Conservation (phyloP, 2,329 filamentous ascomycete species). For the Cordyceps cicadae region DNA sequence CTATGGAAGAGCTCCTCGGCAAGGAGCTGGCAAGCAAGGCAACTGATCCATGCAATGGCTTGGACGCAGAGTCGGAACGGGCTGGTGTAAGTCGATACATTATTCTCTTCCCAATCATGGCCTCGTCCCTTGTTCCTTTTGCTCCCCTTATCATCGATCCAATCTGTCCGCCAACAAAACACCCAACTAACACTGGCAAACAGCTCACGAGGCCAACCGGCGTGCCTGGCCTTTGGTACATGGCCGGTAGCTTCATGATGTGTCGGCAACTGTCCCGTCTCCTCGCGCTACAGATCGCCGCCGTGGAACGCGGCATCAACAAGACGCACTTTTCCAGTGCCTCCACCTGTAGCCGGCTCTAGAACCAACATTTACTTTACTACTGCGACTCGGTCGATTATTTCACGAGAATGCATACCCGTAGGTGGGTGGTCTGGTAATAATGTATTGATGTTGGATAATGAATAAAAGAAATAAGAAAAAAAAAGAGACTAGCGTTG, state of each 20-base stretch:
- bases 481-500: neutral
- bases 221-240: slow-evolving; percentile 31
- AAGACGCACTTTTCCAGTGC: neutral
- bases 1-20: slow-evolving; percentile 28
- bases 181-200: neutral
- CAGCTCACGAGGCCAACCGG: slow-evolving; percentile 32
- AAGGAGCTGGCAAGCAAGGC: slow-evolving; percentile 25
- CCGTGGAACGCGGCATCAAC: slow-evolving; percentile 20
- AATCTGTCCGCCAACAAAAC: neutral
- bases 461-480: neutral
- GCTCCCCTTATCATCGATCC: neutral
- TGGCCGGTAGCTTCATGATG: slow-evolving; percentile 27
- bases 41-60: slow-evolving; percentile 25
- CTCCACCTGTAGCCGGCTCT: neutral
- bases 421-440: neutral
- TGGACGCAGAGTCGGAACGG: slow-evolving; percentile 28
- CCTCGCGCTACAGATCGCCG: slow-evolving; percentile 33
- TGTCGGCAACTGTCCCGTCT: slow-evolving; percentile 28
- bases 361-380: too few species aligned
- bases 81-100: slow-evolving; percentile 17
- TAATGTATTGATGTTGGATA: neutral
- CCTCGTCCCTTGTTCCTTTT: too few species aligned
- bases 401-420: neutral
- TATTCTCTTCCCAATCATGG: too few species aligned
- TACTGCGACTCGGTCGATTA: too few species aligned